These are phyloP conservation scores for Chlamydomonas sphaeroides DNA, from an alignment of 139 green algal genomes.

Conservation along the genomic window DNA sequence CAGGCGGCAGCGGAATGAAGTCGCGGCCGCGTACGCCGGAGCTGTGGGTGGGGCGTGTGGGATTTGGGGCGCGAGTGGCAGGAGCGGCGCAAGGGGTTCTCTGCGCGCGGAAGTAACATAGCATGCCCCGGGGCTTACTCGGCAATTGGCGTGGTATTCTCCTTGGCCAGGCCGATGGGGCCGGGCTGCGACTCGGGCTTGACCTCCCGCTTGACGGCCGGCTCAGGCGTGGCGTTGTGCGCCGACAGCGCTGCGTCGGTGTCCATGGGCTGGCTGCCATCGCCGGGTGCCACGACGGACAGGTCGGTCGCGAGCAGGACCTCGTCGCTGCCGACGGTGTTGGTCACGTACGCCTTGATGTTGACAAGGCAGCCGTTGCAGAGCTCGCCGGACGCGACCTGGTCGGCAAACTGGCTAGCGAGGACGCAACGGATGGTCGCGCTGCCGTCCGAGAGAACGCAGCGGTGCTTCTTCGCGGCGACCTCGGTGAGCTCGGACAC, in stretches of 20 bases:
- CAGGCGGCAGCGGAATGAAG: too few species aligned
- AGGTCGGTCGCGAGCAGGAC: conserved; percentile 48
- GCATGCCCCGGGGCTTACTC: background rate
- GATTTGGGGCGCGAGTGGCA: too few species aligned
- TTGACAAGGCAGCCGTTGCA: conserved; percentile 21
- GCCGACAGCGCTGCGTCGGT: background rate
- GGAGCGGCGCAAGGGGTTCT: too few species aligned
- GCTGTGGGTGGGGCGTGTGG: too few species aligned
- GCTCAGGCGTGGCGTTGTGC: conserved; percentile 14
- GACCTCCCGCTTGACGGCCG: background rate
- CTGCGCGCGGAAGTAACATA: too few species aligned
- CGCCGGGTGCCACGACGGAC: conserved; percentile 43
- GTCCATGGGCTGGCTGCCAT: conserved; percentile 28
- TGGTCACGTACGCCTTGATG: conserved; percentile 19
- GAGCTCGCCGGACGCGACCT: conserved; percentile 17
- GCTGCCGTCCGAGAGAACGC: conserved; percentile 57
- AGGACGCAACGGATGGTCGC: conserved; percentile 51
- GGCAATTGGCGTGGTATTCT: conserved; percentile 26
- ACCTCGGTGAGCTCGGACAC: conserved; percentile 42
- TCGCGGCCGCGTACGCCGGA: too few species aligned
- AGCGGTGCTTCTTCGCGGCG: conserved; percentile 52
- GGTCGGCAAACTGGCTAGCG: conserved; percentile 50
- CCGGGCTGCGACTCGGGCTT: background rate
- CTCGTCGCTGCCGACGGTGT: conserved; percentile 23
- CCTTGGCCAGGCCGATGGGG: background rate